Percentiles rank a stretch among this genome's conserved stretches.
phyloP scores from a whole-genome alignment of 257 asterid genomes.

The Lycium barbarum region DNA sequence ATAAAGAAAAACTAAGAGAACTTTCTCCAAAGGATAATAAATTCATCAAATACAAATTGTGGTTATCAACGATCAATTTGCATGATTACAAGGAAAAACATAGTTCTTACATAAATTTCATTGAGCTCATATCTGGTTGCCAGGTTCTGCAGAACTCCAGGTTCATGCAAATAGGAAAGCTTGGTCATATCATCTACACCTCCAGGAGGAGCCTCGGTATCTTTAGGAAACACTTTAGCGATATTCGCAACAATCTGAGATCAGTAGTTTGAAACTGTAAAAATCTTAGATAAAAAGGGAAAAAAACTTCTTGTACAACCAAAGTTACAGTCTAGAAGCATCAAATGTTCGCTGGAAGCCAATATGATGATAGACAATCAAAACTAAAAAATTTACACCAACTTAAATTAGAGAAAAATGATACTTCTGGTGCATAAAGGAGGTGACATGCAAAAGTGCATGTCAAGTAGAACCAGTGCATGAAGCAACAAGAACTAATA shows the following conservation, averaged over 20 bases:
- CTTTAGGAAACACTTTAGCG: slow-evolving; percentile 88
- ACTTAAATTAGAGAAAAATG: neutral
- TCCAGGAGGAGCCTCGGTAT: slow-evolving; percentile 96
- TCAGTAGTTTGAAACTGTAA: slow-evolving; percentile 27
- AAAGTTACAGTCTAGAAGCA: slow-evolving; percentile 1
- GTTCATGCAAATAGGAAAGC: slow-evolving; percentile 98
- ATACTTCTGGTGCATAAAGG: neutral
- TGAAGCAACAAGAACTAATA: neutral
- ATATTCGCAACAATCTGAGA: slow-evolving; percentile 79
- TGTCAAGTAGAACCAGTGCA: neutral
- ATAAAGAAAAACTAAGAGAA: slow-evolving; percentile 25
- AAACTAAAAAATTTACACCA: neutral
- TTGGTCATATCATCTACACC: slow-evolving; percentile 99
- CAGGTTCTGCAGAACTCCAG: slow-evolving; percentile 96
- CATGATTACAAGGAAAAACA: slow-evolving; percentile 28
- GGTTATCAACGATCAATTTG: slow-evolving; percentile 3
- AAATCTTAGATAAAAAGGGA: neutral
- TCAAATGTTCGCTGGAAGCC: neutral
- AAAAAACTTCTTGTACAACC: neutral
- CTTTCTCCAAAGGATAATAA: neutral
- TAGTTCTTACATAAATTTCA: slow-evolving; percentile 86
- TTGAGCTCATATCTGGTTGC: slow-evolving; percentile 95
- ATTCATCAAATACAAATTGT: neutral
- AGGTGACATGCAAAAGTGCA: neutral
- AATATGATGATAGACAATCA: slow-evolving; percentile 2